Conservation (phyloP, 495 filamentous ascomycete genomes). For the Trichocladium uniseriatum region DNA sequence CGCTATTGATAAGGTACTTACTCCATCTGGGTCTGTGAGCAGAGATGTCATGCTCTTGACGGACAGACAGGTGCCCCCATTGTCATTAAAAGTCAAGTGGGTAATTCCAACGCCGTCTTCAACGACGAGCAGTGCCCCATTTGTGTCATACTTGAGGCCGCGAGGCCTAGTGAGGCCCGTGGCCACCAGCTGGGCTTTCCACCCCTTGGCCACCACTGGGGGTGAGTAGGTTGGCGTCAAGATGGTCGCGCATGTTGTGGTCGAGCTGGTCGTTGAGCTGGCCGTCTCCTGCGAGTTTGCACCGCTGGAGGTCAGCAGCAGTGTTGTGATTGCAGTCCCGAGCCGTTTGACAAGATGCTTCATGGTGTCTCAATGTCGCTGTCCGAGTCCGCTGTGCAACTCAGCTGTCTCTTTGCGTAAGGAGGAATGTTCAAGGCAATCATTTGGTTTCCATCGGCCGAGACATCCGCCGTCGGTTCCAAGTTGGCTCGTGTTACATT, state of each 20-base stretch:
- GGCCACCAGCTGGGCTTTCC: constrained; percentile 46
- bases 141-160: constrained; percentile 49
- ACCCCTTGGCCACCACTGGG: constrained; percentile 49
- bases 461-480: too few relatives aligned
- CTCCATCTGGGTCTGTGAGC: constrained; percentile 21
- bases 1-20: constrained; percentile 37
- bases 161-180: constrained; percentile 46
- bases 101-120: constrained; percentile 46
- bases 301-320: not conserved
- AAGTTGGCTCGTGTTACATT: too few relatives aligned
- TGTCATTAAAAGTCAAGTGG: constrained; percentile 40
- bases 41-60: constrained; percentile 21
- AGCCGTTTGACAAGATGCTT: not conserved
- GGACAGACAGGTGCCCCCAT: constrained; percentile 38
- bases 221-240: constrained; percentile 19
- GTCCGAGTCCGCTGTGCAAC: too few relatives aligned
- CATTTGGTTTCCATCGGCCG: too few relatives aligned
- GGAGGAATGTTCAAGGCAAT: too few relatives aligned
- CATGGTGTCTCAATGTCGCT: too few relatives aligned
- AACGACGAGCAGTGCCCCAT: constrained; percentile 53
- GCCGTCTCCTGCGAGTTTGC: not conserved
- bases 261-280: too few relatives aligned
- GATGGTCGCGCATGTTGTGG: constrained; percentile 20
- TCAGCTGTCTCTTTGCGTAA: too few relatives aligned
- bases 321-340: constrained; percentile 1